Evolutionary conservation across 495 filamentous ascomycete species (phyloP).

Genomic region (Neurospora sp.): DNA sequence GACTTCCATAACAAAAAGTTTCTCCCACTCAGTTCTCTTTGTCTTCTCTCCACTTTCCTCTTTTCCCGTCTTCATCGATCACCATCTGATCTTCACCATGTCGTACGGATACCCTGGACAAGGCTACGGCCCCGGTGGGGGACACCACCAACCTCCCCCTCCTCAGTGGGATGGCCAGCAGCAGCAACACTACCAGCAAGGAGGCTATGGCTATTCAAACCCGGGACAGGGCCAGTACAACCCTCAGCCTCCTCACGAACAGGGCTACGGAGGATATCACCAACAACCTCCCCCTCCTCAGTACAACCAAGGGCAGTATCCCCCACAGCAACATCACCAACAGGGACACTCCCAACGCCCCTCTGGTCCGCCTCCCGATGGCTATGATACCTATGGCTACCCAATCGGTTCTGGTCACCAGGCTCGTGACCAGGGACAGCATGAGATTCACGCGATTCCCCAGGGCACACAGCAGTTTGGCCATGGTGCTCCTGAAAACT

Average conservation of each 20-base stretch:
- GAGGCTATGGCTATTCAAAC: slow-evolving; percentile 13
- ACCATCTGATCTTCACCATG: slow-evolving; percentile 3
- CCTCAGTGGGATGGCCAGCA: slow-evolving; percentile 16
- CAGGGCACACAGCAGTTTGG: slow-evolving; percentile 34
- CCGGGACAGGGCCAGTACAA: slow-evolving; percentile 20
- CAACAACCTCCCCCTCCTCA: slow-evolving; percentile 12
- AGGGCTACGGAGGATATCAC: slow-evolving; percentile 10
- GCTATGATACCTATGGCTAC: slow-evolving; percentile 30
- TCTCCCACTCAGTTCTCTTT: not conserved
- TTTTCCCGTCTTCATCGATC: not conserved
- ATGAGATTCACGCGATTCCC: slow-evolving; percentile 40
- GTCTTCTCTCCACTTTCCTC: not conserved
- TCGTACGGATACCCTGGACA: slow-evolving; percentile 26
- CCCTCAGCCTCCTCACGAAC: slow-evolving; percentile 4
- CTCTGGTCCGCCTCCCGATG: slow-evolving; percentile 26
- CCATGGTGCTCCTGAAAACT: slow-evolving; percentile 36
- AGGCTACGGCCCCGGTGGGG: slow-evolving; percentile 19
- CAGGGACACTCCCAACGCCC: slow-evolving; percentile 24
- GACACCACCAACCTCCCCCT: slow-evolving; percentile 9
- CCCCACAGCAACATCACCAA: slow-evolving; percentile 5
- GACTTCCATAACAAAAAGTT: not conserved
- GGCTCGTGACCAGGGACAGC: slow-evolving; percentile 8
- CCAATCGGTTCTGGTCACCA: slow-evolving; percentile 13
- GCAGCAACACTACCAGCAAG: slow-evolving; percentile 1
- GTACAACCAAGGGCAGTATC: slow-evolving; percentile 10